Evolutionary conservation across 805 yeast species (phyloP).

Genomic region (Myxozyma melibiosi): DNA sequence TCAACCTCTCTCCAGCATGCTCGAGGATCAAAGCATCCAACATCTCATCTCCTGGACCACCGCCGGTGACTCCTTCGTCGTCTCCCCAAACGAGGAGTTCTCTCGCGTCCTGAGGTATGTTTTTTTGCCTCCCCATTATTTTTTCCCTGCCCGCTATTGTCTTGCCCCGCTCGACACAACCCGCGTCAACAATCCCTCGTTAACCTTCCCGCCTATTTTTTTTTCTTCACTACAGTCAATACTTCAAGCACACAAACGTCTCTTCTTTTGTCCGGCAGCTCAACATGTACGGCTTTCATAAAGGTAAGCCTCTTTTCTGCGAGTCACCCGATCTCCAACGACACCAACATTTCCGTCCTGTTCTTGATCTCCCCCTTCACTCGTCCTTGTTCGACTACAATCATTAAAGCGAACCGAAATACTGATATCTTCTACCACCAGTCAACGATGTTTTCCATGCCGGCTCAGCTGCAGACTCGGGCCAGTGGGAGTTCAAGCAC

Average conservation of each 20-base stretch:
- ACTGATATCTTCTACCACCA: not conserved
- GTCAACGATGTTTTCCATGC: slow-evolving; percentile 44
- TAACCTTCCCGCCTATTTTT: not conserved
- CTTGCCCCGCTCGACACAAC: not conserved
- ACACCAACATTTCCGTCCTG: too few species aligned
- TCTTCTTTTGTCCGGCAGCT: slow-evolving; percentile 91
- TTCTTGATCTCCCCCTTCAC: too few species aligned
- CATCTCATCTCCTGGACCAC: slow-evolving; percentile 88
- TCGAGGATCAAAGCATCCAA: slow-evolving; percentile 70
- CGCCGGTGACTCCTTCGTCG: slow-evolving; percentile 68
- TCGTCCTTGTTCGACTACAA: too few species aligned
- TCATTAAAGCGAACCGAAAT: too few species aligned
- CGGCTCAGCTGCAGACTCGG: slow-evolving; percentile 30
- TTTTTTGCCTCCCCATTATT: not conserved
- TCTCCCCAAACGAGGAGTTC: slow-evolving; percentile 86
- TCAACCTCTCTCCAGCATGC: slow-evolving; percentile 58
- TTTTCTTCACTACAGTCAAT: slow-evolving; percentile 45
- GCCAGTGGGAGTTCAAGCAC: slow-evolving; percentile 86
- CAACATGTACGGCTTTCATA: slow-evolving; percentile 96
- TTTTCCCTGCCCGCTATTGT: not conserved
- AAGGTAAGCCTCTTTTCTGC: slow-evolving; percentile 46
- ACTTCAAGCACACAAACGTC: slow-evolving; percentile 92
- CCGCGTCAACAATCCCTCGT: too few species aligned
- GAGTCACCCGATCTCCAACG: too few species aligned
- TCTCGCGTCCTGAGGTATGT: slow-evolving; percentile 59